Evolutionary conservation across 768 basidiomycete genomes (phyloP), one percentile per base, ranked within the genome.

Genomic region (Collybia sordida): DNA sequence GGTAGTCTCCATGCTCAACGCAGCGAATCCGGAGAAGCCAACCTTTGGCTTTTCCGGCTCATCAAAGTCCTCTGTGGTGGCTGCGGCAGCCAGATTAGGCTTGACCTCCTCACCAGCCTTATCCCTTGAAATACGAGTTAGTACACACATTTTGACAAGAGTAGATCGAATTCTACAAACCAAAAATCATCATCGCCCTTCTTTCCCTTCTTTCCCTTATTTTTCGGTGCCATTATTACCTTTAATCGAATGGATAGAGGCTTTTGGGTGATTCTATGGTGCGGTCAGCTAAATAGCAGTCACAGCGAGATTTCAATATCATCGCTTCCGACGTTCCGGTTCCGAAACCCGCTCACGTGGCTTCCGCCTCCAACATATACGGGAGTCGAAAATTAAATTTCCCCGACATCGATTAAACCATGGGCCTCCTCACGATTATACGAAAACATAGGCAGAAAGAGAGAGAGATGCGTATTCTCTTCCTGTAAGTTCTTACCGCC

Each of bases 361-460:
- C 17, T 44, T 25, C 38, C 35, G 8, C 25, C 47, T 31, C 28
- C 24, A 34, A 12, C 25, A 40, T 7, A 19, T 9, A 37, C 24
- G 12, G 25, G 9, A 43, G 9, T 7, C 36, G 27, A 45, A 23
- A n/a, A 40, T 48, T 14, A 36, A 22, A 27, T 42, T 22, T 21
- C 22, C 22, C 21, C 31, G 11, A 18, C 25, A 7, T 28, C 5
- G 11, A 19, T n/a, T 14, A 51, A n/a, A n/a, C 50, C 42, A 94
- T 96, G 94, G 97, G 96, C 0, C 81, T 99, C 36, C 83, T 98
- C 51, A 97, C 97, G 5, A 93, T 98, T 66, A 98, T 99, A 56
- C 77, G 97, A 49, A 99, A 99, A 73, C 95, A 94, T 61, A 78
- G 94, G 36, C 85, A 85, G 66, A 98, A 98, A 66, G 95, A 97